These are phyloP conservation scores for Diaporthe batatas DNA, from an alignment of 2,329 filamentous ascomycete genomes.

Conservation along the genomic window DNA sequence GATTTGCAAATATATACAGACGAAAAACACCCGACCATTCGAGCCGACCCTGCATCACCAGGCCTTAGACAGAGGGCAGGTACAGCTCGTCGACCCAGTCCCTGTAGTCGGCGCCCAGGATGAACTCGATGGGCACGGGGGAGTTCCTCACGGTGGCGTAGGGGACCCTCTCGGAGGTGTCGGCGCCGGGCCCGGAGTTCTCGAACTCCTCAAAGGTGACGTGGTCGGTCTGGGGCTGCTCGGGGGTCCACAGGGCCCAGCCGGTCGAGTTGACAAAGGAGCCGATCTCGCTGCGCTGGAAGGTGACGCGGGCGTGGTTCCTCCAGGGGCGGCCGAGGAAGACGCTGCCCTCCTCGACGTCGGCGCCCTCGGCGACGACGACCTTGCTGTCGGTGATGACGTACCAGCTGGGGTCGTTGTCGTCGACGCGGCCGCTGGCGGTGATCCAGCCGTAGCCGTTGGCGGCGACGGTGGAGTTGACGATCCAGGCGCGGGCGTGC, in stretches of 20 bases:
- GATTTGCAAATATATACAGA: slow-evolving; percentile 22
- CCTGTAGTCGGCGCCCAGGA: slow-evolving; percentile 6
- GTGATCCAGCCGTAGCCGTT: slow-evolving; percentile 61
- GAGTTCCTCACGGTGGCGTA: slow-evolving; percentile 56
- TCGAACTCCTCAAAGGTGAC: slow-evolving; percentile 66
- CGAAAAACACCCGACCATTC: neutral
- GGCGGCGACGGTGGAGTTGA: slow-evolving; percentile 62
- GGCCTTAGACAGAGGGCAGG: neutral
- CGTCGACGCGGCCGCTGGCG: slow-evolving; percentile 55
- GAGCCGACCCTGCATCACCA: neutral
- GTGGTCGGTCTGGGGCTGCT: slow-evolving; percentile 58
- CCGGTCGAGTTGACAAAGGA: slow-evolving; percentile 64
- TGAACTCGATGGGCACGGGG: slow-evolving; percentile 51
- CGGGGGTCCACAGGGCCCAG: slow-evolving; percentile 64
- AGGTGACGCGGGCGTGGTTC: slow-evolving; percentile 61
- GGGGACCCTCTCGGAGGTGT: slow-evolving; percentile 59
- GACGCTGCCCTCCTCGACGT: slow-evolving; percentile 55
- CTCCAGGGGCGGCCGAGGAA: slow-evolving; percentile 68
- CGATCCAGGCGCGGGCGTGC: slow-evolving; percentile 65
- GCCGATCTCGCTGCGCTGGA: slow-evolving; percentile 61
- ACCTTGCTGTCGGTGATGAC: slow-evolving; percentile 67
- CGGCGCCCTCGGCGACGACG: slow-evolving; percentile 53
- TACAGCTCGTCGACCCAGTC: slow-evolving; percentile 31
- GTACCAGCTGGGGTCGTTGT: slow-evolving; percentile 60
- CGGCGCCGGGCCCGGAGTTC: slow-evolving; percentile 64